Evolutionary conservation across 2,329 filamentous ascomycete species (phyloP).

Genomic region (Colletotrichum sp.): DNA sequence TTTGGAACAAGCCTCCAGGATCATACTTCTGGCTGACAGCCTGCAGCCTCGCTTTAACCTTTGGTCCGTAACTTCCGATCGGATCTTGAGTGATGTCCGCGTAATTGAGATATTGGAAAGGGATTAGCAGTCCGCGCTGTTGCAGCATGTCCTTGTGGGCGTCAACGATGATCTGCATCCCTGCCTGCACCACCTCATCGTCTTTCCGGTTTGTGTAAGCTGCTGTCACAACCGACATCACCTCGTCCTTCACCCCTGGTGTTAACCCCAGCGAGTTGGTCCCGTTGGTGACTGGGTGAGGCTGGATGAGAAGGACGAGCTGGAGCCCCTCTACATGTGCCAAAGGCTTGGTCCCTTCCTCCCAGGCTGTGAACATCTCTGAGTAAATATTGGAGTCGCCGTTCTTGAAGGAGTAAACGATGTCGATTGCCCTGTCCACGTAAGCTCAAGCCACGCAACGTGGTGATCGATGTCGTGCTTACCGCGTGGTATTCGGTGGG

Average conservation of each 20-base stretch:
- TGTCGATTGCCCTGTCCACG: not conserved
- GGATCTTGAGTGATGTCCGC: not conserved
- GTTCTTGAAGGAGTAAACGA: not conserved
- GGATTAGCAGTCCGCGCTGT: not conserved
- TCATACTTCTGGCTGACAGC: not conserved
- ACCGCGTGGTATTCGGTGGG: not conserved
- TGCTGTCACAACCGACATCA: not conserved
- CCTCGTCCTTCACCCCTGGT: not conserved
- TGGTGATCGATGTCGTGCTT: not conserved
- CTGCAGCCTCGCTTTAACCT: not conserved
- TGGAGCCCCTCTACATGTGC: not conserved
- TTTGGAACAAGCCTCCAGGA: not conserved
- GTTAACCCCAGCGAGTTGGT: not conserved
- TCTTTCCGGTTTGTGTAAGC: not conserved
- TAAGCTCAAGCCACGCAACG: not conserved
- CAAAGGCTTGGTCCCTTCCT: not conserved
- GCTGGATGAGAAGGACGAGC: not conserved
- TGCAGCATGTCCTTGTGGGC: not conserved
- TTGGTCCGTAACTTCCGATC: not conserved
- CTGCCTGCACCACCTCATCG: not conserved
- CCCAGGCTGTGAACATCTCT: not conserved
- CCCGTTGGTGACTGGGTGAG: not conserved
- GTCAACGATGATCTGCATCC: not conserved
- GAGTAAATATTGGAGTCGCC: not conserved
- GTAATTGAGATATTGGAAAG: not conserved